phyloP scores from a whole-genome alignment of 192 early-diverging fungal species.

The Rhizoclosmatium sp. region DNA sequence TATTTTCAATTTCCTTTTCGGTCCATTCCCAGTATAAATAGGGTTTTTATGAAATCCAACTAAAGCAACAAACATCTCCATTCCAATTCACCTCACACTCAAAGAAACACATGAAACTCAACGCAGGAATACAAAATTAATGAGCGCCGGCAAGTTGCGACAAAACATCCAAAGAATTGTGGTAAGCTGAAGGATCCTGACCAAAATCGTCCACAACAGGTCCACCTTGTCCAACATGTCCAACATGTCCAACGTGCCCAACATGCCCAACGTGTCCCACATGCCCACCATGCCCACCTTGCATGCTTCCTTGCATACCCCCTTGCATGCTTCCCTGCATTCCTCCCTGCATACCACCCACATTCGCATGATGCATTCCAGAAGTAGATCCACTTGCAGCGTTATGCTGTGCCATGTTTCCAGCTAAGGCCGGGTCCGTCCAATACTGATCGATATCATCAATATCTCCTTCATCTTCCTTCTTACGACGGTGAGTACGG shows the following conservation, averaged over 20 bases:
- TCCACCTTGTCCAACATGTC: neutral
- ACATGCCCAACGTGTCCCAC: neutral
- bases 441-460: constrained; percentile 39
- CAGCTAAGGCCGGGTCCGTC: constrained; percentile 16
- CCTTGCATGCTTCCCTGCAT: neutral
- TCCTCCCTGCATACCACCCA: neutral
- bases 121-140: neutral
- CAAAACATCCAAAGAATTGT: constrained; percentile 31
- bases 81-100: neutral
- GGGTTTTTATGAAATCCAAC: no score
- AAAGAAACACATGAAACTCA: constrained; percentile 8
- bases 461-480: constrained; percentile 36
- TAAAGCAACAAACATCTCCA: no score
- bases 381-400: neutral
- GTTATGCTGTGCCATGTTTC: neutral
- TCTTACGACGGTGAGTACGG: constrained; percentile 37
- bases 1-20: neutral
- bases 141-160: constrained; percentile 22
- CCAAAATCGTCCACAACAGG: neutral
- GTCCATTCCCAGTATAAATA: no score
- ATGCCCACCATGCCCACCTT: neutral
- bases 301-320: neutral
- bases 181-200: constrained; percentile 30
- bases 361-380: neutral
- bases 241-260: neutral